Base-by-base conservation (phyloP, 2,329 filamentous ascomycete species). In the Bipolaris sorokiniana region DNA sequence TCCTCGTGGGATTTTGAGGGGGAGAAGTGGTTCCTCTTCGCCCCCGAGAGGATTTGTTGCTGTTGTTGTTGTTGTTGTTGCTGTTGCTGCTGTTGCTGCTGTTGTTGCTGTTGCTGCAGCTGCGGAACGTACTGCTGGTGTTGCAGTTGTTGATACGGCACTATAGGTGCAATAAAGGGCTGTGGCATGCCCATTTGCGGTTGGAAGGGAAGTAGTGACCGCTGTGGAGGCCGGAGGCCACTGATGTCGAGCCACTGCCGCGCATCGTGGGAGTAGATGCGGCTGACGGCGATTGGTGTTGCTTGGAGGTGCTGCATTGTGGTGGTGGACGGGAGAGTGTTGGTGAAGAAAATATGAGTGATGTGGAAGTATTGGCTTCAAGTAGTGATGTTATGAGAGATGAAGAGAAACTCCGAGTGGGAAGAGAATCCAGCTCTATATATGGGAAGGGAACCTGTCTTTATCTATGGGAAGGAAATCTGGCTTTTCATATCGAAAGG, bases 161-260 rank as follows among this genome's bases (percentile, higher is more conserved):
- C 5, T 7, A 6, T 11, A 13, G 20, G 20, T 23, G 41, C 41
- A 28, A 15, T 7, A 44, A 26, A 18, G n/a, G 26, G 34, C 33
- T 55, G 53, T 44, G 40, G 47, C 31, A 40, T 55, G 47, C 53
- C 48, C 22, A 36, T 33, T 26, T 44, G 45, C 10, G 5, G 31
- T 18, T 16, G 40, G 9, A n/a, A 11, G 7, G 40, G 7, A 6
- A 37, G 1, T 23, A 48, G 48, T 13, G 6, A 18, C 18, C 7
- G 44, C 28, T 22, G 45, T 47, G 42, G 40, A 10, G 38, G 48
- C 10, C 9, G 28, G 11, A 47, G 11, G 10, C 28, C n/a, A 15
- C 26, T 20, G 26, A 46, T 16, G 28, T 46, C 15, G 28, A 46
- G 2, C 42, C 26, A 33, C 11, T 46, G 42, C 16, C 42, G 15